Evolutionary conservation across 1,284 basidiomycete species (phyloP).

Genomic region (Tilletia indica): DNA sequence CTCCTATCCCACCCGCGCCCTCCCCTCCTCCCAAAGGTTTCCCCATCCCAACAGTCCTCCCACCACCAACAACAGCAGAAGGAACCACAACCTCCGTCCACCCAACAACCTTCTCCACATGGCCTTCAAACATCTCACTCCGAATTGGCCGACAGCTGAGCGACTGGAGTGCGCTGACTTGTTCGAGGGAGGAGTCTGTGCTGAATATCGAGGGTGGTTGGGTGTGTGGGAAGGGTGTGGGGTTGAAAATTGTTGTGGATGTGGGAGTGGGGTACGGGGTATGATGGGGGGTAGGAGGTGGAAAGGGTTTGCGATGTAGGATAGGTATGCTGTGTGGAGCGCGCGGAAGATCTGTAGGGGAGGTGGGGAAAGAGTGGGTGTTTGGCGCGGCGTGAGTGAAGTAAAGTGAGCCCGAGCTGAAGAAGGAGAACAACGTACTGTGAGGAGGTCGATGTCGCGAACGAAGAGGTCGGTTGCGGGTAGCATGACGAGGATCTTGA

Average conservation of each 20-base stretch:
- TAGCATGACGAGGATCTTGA: conserved; percentile 53
- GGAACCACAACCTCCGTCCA: background rate
- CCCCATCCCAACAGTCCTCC: too few relatives aligned
- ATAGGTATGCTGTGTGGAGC: conserved; percentile 54
- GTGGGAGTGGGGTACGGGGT: background rate
- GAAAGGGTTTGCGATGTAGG: conserved; percentile 56
- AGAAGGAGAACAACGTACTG: conserved; percentile 20
- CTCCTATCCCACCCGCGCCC: background rate
- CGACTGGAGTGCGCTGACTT: conserved; percentile 1
- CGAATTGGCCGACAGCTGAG: background rate
- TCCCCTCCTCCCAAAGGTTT: background rate
- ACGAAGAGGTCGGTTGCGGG: conserved; percentile 52
- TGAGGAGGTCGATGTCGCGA: conserved; percentile 55
- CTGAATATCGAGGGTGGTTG: conserved; percentile 11
- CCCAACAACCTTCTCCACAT: conserved; percentile 6
- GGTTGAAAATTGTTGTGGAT: background rate
- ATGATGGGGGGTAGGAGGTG: conserved; percentile 26
- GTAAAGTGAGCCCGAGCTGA: background rate
- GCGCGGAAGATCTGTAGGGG: conserved; percentile 54
- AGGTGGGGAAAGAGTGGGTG: background rate
- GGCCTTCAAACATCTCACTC: background rate
- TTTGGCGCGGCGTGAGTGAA: background rate
- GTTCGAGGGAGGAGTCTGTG: conserved; percentile 9
- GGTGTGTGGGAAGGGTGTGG: background rate
- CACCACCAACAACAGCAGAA: background rate